Percentiles rank a stretch among this genome's conserved stretches.
These are phyloP conservation scores for Apiotrichum gamsii DNA, from an alignment of 1,284 basidiomycete genomes.

Conservation along the genomic window DNA sequence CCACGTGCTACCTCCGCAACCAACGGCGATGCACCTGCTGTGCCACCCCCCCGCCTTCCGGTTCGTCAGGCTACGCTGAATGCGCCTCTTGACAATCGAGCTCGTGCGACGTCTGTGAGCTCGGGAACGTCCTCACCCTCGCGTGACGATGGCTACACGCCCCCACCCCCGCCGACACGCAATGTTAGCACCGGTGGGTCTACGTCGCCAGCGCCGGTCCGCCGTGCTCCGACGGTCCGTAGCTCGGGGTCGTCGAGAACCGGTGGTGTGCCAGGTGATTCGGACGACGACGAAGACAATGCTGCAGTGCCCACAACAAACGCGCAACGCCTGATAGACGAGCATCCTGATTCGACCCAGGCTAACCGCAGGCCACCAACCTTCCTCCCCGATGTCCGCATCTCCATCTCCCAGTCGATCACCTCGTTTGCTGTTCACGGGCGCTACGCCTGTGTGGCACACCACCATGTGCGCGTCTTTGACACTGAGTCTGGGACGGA, in stretches of 20 bases:
- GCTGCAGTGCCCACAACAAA: slow-evolving; percentile 13
- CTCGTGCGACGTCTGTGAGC: neutral
- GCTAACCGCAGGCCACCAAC: slow-evolving; percentile 72
- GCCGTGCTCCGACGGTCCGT: neutral
- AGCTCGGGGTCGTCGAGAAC: no score
- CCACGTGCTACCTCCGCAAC: slow-evolving; percentile 4
- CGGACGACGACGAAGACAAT: slow-evolving; percentile 31
- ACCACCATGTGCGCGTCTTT: slow-evolving; percentile 59
- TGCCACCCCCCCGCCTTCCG: slow-evolving; percentile 9
- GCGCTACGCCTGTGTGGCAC: slow-evolving; percentile 57
- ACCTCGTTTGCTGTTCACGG: slow-evolving; percentile 58
- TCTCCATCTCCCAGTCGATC: slow-evolving; percentile 45
- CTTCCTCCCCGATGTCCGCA: slow-evolving; percentile 42
- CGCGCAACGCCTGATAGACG: slow-evolving; percentile 51
- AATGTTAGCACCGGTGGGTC: slow-evolving; percentile 1
- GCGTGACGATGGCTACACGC: neutral
- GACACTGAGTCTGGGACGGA: slow-evolving; percentile 25
- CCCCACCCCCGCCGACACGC: slow-evolving; percentile 22
- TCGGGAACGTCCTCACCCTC: no score
- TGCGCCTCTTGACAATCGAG: neutral
- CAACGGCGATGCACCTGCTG: neutral
- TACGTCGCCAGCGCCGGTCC: neutral
- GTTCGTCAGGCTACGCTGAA: slow-evolving; percentile 3
- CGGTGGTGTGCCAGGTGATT: slow-evolving; percentile 6
- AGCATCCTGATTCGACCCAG: slow-evolving; percentile 70